phyloP scores from a whole-genome alignment of 2,329 filamentous ascomycete genomes.

The Myriosclerotinia scirpicola region DNA sequence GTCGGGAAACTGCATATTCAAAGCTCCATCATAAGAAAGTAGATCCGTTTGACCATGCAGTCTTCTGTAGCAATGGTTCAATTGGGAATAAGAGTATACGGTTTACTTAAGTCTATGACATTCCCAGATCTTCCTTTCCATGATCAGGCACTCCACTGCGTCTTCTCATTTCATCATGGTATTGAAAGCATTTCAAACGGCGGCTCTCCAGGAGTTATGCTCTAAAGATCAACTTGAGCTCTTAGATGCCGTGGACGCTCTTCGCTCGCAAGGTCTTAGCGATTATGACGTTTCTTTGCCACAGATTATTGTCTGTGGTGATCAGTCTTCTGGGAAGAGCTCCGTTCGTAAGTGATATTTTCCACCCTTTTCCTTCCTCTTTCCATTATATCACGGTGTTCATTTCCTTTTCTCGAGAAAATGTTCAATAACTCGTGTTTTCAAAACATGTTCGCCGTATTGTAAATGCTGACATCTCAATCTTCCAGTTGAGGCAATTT shows the following conservation, averaged over 20 bases:
- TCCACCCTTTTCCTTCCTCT: too few relatives aligned
- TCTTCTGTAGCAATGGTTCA: too few relatives aligned
- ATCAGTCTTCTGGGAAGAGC: conserved; percentile 45
- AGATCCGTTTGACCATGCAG: too few relatives aligned
- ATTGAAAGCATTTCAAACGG: conserved; percentile 24
- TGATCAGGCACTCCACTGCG: neutral
- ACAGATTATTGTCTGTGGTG: conserved; percentile 44
- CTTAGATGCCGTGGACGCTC: conserved; percentile 35
- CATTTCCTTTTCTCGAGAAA: too few relatives aligned
- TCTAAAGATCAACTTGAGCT: conserved; percentile 35
- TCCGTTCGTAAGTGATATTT: conserved; percentile 28
- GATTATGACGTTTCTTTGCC: conserved; percentile 35
- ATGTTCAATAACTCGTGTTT: too few relatives aligned
- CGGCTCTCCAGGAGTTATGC: conserved; percentile 29
- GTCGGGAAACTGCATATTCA: too few relatives aligned
- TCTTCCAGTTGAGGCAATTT: conserved; percentile 41
- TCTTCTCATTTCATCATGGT: conserved; percentile 18
- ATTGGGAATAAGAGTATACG: too few relatives aligned
- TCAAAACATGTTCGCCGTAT: too few relatives aligned
- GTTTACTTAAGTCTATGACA: too few relatives aligned
- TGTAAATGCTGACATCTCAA: neutral
- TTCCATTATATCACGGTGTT: too few relatives aligned
- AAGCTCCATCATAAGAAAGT: too few relatives aligned
- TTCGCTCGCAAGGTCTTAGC: conserved; percentile 37
- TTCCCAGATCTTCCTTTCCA: neutral